Conservation (phyloP, 345 rosid genomes). For the Moricandia arvensis region DNA sequence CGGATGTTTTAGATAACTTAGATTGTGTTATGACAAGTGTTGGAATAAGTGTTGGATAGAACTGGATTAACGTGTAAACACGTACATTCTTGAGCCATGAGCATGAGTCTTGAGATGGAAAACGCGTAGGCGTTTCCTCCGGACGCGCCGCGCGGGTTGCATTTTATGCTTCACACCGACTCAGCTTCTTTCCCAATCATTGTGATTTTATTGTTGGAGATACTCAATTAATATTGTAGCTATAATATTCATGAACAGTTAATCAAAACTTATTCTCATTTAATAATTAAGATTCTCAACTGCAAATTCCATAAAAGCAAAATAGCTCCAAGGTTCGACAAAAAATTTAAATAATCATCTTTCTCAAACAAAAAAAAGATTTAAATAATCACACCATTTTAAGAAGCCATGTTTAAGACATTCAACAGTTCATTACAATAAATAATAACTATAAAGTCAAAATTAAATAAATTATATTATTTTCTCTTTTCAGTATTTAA, state of each 20-base stretch:
- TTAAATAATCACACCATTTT: background rate
- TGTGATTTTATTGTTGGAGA: constrained; percentile 13
- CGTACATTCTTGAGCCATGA: constrained; percentile 20
- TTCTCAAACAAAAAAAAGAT: too few species aligned
- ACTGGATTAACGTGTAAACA: constrained; percentile 11
- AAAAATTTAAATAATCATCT: too few species aligned
- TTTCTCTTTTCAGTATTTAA: background rate
- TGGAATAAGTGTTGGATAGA: background rate
- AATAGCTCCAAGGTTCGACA: background rate
- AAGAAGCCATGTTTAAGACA: background rate
- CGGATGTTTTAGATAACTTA: background rate
- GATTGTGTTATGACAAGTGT: background rate
- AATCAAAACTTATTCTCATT: background rate
- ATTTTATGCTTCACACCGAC: constrained; percentile 27
- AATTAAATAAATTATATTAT: background rate
- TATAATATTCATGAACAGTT: background rate
- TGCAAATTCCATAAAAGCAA: background rate
- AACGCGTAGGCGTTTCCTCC: constrained; percentile 24
- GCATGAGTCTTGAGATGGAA: background rate
- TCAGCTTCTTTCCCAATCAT: constrained; percentile 2
- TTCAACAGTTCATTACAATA: background rate
- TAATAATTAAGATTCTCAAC: background rate
- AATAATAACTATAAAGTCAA: background rate
- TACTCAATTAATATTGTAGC: background rate
- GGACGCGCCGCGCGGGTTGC: constrained; percentile 21